These are phyloP conservation scores for Podosphaera xanthii DNA, from an alignment of 2,329 filamentous ascomycete species.

Conservation along the genomic window DNA sequence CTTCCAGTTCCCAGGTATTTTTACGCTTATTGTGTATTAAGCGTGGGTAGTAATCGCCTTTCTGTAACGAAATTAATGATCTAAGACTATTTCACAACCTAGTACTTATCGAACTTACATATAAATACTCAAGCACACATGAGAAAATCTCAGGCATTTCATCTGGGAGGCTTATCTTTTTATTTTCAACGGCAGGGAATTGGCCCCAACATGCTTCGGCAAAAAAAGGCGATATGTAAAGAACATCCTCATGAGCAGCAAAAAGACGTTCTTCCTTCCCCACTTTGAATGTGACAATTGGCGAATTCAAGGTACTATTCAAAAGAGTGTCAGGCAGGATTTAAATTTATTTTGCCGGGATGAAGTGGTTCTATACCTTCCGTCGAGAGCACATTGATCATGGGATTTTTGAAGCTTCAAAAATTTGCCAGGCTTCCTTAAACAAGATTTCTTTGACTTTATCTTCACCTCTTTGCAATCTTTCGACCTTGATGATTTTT, in stretches of 20 bases:
- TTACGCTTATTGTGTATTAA: constrained; percentile 62
- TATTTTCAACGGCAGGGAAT: constrained; percentile 35
- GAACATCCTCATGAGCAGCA: constrained; percentile 71
- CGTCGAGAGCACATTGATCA: constrained; percentile 29
- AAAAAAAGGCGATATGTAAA: constrained; percentile 63
- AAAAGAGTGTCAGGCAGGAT: not conserved
- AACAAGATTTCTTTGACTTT: constrained; percentile 54
- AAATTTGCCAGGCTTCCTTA: constrained; percentile 54
- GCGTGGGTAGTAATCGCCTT: constrained; percentile 77
- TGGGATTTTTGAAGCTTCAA: constrained; percentile 72
- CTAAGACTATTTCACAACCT: not conserved
- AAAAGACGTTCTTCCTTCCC: constrained; percentile 72
- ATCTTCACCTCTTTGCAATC: constrained; percentile 75
- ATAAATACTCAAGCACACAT: constrained; percentile 65
- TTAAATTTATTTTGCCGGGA: not conserved
- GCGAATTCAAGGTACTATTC: constrained; percentile 31
- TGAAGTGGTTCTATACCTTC: constrained; percentile 19
- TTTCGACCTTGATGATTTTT: constrained; percentile 66
- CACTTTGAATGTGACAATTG: constrained; percentile 60
- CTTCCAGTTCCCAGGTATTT: constrained; percentile 54
- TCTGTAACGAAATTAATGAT: constrained; percentile 17
- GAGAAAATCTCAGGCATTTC: constrained; percentile 85
- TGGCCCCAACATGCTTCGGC: constrained; percentile 36
- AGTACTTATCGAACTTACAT: constrained; percentile 4
- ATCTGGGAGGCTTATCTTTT: constrained; percentile 57